These are phyloP conservation scores for Melanogaster broomeanus DNA, from an alignment of 768 basidiomycete species.

Conservation along the genomic window DNA sequence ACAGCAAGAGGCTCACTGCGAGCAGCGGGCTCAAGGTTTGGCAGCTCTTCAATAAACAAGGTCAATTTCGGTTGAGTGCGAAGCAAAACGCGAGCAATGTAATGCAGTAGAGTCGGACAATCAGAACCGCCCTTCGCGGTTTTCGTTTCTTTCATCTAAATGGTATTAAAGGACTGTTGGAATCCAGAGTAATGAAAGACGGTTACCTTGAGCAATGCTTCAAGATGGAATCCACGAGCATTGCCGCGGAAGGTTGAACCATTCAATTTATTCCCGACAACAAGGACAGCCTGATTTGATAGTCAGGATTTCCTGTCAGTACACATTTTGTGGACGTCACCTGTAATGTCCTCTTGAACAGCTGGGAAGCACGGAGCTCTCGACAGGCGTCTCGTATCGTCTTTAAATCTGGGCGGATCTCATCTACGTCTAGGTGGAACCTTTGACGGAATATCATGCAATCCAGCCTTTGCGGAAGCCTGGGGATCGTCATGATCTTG, in stretches of 20 bases:
- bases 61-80: slow-evolving; percentile 65
- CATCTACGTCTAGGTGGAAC: slow-evolving; percentile 80
- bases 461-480: slow-evolving; percentile 70
- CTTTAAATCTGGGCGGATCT: slow-evolving; percentile 80
- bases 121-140: slow-evolving; percentile 64
- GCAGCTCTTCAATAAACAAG: slow-evolving; percentile 78
- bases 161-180: not conserved
- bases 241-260: slow-evolving; percentile 80
- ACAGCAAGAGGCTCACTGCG: slow-evolving; percentile 48
- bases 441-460: slow-evolving; percentile 86
- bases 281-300: slow-evolving; percentile 58
- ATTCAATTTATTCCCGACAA: slow-evolving; percentile 83
- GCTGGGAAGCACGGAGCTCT: slow-evolving; percentile 63
- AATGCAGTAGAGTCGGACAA: slow-evolving; percentile 91
- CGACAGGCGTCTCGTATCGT: slow-evolving; percentile 68
- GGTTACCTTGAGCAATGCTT: slow-evolving; percentile 77
- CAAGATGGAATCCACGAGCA: slow-evolving; percentile 83
- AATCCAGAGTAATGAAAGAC: not conserved
- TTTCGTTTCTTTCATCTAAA: slow-evolving; percentile 80
- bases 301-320: not conserved
- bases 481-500: slow-evolving; percentile 78
- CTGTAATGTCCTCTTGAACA: slow-evolving; percentile 72
- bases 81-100: slow-evolving; percentile 74
- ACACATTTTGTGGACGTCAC: slow-evolving; percentile 32
- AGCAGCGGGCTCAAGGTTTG: slow-evolving; percentile 81